Base-by-base conservation (phyloP, 208 protist species). In the Trypanosoma lewisi region DNA sequence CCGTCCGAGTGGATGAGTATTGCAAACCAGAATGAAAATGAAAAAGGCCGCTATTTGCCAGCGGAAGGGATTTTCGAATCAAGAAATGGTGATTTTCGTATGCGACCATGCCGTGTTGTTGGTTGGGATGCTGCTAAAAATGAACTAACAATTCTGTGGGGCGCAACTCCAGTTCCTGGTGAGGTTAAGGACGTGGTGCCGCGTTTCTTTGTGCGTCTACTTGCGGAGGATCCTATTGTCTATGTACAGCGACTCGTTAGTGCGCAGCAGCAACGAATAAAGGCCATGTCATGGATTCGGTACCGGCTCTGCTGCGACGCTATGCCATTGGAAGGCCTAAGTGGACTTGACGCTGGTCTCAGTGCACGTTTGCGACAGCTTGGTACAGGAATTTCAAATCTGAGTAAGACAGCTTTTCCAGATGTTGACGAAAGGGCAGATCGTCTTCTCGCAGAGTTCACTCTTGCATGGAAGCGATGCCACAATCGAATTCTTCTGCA, bases 231-330 rank as follows among this genome's bases (percentile, higher is more conserved):
- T 65, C 93, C 93, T 12, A 73, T 95, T 39, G 74, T 91, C 25
- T 97, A 93, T 73, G 85, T 92, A 12, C 83, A 89, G 70, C 86
- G 93, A 23, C 80, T 97, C 21, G 60, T 78, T 31, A 81, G 82
- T 57, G 93, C 93, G 11, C 82, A 94, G 58, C 52, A 70, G 56
- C 86, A 95, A 72, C 87, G 93, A 2, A 76, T 78, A 52, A 93
- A 94, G 82, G 85, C 87, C 19, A 94, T 79, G 63, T 73, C 85
- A 47, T 97, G 89, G 89, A 89, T 97, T 50, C 64, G 87, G 16
- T 97, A 97, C 73, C 86, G 87, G 36, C 82, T 97, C 12, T 96
- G 87, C 85, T 96, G 89, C 61, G 90, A 97, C 58, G 83, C 90
- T 34, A 97, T 97, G 93, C 88, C 89, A n/a, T 80, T 86, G 31